A percentile compares a stretch with the other conserved stretches of the same genome.
Evolutionary conservation across 768 basidiomycete species (phyloP).

Genomic region (Psilocybe cyanescens): DNA sequence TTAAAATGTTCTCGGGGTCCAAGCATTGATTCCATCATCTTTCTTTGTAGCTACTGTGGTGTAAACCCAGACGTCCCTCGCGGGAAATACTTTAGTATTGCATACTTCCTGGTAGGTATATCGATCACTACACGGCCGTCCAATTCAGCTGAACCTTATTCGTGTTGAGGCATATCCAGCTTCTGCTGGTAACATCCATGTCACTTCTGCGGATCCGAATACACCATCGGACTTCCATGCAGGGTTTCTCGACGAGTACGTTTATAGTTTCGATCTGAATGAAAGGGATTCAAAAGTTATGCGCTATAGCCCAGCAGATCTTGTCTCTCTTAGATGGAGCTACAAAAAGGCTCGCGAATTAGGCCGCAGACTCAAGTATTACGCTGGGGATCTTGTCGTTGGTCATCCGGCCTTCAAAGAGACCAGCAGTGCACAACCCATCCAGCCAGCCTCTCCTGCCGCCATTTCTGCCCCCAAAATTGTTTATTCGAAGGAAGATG

Average conservation of each 20-base stretch:
- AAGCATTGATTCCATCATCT: neutral
- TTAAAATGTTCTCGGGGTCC: neutral
- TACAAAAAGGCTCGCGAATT: slow-evolving; percentile 63
- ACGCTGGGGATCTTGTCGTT: slow-evolving; percentile 39
- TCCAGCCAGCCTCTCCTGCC: slow-evolving; percentile 31
- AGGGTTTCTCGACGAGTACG: slow-evolving; percentile 48
- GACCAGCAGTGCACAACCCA: slow-evolving; percentile 33
- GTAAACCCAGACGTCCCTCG: slow-evolving; percentile 18
- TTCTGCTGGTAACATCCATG: slow-evolving; percentile 52
- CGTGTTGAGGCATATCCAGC: slow-evolving; percentile 40
- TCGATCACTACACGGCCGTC: neutral
- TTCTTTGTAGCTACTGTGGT: slow-evolving; percentile 27
- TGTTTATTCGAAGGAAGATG: slow-evolving; percentile 41
- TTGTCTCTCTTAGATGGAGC: slow-evolving; percentile 48
- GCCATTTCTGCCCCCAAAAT: slow-evolving; percentile 36
- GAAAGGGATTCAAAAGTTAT: neutral
- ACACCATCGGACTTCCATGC: slow-evolving; percentile 48
- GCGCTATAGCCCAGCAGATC: slow-evolving; percentile 39
- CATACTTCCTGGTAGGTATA: slow-evolving; percentile 36
- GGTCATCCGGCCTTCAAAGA: slow-evolving; percentile 41
- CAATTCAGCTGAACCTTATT: neutral
- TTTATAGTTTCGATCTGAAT: neutral
- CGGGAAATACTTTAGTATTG: slow-evolving; percentile 27
- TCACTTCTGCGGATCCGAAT: slow-evolving; percentile 45
- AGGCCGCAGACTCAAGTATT: slow-evolving; percentile 52